Evolutionary conservation across 352 stramenopile genomes (phyloP).

Genomic region (Globisporangium takayamanum): DNA sequence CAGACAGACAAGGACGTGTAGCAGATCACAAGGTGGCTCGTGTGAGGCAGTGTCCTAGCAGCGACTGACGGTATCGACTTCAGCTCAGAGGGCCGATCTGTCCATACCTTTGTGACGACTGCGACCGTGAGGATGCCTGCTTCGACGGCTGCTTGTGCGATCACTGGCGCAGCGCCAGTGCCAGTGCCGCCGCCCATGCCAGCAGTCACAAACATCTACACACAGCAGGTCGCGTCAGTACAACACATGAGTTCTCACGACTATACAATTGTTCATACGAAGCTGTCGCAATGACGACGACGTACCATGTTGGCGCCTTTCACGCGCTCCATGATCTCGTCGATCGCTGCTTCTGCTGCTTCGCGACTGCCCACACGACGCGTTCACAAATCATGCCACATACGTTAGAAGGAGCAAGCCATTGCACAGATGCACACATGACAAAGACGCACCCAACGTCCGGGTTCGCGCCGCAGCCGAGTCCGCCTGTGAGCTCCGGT

Average conservation of each 20-base stretch:
- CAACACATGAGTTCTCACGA: neutral
- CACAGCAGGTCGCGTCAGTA: neutral
- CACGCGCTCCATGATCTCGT: slow-evolving; percentile 83
- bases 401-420: neutral
- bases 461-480: slow-evolving; percentile 78
- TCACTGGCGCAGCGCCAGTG: slow-evolving; percentile 77
- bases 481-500: slow-evolving; percentile 75
- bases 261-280: neutral
- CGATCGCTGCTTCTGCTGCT: slow-evolving; percentile 66
- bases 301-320: slow-evolving; percentile 82
- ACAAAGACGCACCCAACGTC: slow-evolving; percentile 48
- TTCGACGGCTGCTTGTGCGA: slow-evolving; percentile 76
- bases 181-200: slow-evolving; percentile 82
- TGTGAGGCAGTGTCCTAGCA: no score
- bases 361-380: slow-evolving; percentile 34
- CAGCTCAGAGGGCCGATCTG: no score
- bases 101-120: slow-evolving; percentile 75
- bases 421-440: neutral
- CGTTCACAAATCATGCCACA: slow-evolving; percentile 4
- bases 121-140: slow-evolving; percentile 81
- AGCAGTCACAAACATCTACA: slow-evolving; percentile 84
- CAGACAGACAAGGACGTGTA: neutral
- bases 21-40: neutral
- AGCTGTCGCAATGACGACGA: neutral
- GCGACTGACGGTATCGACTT: no score